Percentiles rank a stretch among this genome's conserved stretches.
Evolutionary conservation across 2,329 filamentous ascomycete species (phyloP).

Genomic region (Knoxdaviesia proteae): DNA sequence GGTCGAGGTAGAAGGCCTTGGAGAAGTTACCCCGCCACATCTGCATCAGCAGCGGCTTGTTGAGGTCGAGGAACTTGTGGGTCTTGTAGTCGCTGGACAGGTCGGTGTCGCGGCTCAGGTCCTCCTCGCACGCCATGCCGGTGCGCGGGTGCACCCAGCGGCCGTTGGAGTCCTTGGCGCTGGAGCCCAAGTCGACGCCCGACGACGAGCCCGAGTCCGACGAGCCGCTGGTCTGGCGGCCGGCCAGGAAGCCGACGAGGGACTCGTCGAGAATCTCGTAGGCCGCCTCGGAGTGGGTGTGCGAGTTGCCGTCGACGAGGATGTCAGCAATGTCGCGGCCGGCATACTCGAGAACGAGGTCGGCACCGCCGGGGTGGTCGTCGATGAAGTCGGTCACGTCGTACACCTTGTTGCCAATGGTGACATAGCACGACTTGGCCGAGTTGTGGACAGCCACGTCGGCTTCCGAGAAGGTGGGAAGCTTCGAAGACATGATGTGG

Average conservation of each 20-base stretch:
- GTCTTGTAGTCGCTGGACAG: slow-evolving; percentile 54
- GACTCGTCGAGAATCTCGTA: slow-evolving; percentile 48
- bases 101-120: slow-evolving; percentile 75
- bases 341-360: slow-evolving; percentile 74
- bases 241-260: slow-evolving; percentile 41
- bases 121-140: slow-evolving; percentile 75
- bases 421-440: slow-evolving; percentile 76
- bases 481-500: slow-evolving; percentile 7
- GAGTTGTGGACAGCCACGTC: slow-evolving; percentile 70
- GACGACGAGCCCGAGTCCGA: slow-evolving; percentile 8
- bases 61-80: slow-evolving; percentile 87
- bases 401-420: slow-evolving; percentile 74
- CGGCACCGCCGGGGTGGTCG: slow-evolving; percentile 75
- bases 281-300: slow-evolving; percentile 69
- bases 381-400: slow-evolving; percentile 84
- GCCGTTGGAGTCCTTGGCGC: slow-evolving; percentile 9
- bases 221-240: slow-evolving; percentile 17
- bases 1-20: slow-evolving; percentile 93
- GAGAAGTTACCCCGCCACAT: slow-evolving; percentile 73
- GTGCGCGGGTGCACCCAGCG: slow-evolving; percentile 38
- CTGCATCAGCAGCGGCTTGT: slow-evolving; percentile 65
- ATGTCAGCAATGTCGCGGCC: slow-evolving; percentile 35
- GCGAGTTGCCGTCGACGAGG: slow-evolving; percentile 36
- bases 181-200: slow-evolving; percentile 12
- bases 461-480: slow-evolving; percentile 63